Evolutionary conservation across 2,329 filamentous ascomycete species (phyloP).

Genomic region (Cryphonectria naterciae): DNA sequence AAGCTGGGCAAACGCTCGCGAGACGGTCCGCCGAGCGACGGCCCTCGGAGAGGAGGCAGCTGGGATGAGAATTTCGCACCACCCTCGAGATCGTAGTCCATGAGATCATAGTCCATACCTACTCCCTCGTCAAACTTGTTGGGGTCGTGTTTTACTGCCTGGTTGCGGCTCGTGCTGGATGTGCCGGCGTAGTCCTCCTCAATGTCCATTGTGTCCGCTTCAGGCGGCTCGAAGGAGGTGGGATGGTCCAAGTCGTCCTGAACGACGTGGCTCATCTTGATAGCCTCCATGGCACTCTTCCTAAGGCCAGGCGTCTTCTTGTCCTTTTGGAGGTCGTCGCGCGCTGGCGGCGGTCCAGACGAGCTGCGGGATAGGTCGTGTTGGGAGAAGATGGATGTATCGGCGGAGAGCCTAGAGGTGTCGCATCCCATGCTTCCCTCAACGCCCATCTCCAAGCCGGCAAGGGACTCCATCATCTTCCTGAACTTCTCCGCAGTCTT

Average conservation of each 20-base stretch:
- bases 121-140: not conserved
- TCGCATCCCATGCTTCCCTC: not conserved
- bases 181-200: not conserved
- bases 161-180: not conserved
- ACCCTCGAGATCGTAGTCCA: conserved; percentile 7
- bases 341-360: not conserved
- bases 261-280: not conserved
- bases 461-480: conserved; percentile 6
- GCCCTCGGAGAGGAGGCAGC: not conserved
- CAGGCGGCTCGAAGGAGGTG: not conserved
- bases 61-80: not conserved
- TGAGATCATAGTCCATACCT: conserved; percentile 15
- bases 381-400: not conserved
- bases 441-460: not conserved
- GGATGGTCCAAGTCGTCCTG: not conserved
- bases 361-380: not conserved
- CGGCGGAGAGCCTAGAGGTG: not conserved
- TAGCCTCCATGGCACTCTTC: not conserved
- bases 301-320: not conserved
- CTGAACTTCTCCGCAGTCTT: conserved; percentile 9
- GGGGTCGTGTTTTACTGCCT: not conserved
- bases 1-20: not conserved
- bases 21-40: not conserved
- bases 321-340: not conserved
- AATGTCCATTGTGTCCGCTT: not conserved